Base-by-base conservation (phyloP, 1,284 basidiomycete genomes). In the Leccinum subrobustum region DNA sequence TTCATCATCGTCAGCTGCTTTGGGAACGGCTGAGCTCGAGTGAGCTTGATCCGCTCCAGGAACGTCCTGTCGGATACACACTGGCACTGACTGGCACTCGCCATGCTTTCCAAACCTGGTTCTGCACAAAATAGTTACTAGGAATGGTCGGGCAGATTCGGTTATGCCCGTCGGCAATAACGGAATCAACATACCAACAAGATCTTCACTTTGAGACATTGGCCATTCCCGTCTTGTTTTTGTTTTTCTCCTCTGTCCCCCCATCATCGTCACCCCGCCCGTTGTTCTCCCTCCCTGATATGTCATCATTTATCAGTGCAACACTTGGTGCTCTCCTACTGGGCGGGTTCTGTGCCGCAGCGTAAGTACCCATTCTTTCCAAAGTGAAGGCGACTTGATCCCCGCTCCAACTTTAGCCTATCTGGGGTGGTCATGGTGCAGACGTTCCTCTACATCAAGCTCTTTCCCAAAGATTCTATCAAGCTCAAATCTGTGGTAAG, bases 401-500 rank as follows among this genome's bases (percentile, higher is more conserved):
- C 12, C 35, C 23, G 3, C 20, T 25, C 4, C 50, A 18, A 57
- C 50, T 56, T 11, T 55, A 82, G 81, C 7, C 72, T 82, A 54
- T 79, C 79, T 3, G 81, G 81, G 18, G 65, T 80, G n/a, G 78
- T 78, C 4, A 64, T 72, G 14, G 75, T 78, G 9, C 81, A 82
- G 62, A 70, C 70, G 1, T 75, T 80, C 44, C 68, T 75, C 20
- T 83, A 83, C 65, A 73, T 77, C 61, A 81, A 75, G 60, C 63
- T 75, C 20, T 82, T 80, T 63, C 75, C 77, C 5, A 61, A 60
- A 4, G 81, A 83, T 64, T 53, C 61, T 3, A 6, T 52, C 6
- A 54, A 57, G 29, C 52, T 76, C 25, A 82, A 79, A 66, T 39
- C 64, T 4, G 65, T 78, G 58, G 81, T 82, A 56, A 61, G 75